Conservation (phyloP, 371 early-diverging fungal genomes). For the Mucor circinelloides region DNA sequence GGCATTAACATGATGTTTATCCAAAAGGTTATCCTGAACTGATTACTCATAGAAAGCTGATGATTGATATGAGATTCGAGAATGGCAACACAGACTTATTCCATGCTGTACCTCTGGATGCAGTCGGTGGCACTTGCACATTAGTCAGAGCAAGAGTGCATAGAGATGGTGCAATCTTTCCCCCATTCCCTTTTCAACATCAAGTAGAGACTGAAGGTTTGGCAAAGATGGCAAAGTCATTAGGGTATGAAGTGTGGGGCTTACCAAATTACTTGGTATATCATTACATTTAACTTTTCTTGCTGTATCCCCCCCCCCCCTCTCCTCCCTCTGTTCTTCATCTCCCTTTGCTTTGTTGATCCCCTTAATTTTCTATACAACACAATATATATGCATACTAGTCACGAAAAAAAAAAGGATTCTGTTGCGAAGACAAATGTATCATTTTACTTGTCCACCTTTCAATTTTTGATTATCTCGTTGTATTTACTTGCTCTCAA, state of each 20-base stretch:
- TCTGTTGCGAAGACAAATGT: no score
- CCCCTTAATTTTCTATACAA: not conserved
- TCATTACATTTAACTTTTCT: constrained; percentile 26
- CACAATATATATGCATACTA: not conserved
- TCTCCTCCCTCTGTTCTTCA: not conserved
- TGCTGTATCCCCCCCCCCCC: not conserved
- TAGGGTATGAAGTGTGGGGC: constrained; percentile 52
- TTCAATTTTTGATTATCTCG: no score
- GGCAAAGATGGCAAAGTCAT: constrained; percentile 71
- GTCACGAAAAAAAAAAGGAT: no score
- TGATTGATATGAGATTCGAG: constrained; percentile 48
- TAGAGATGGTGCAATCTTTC: constrained; percentile 63
- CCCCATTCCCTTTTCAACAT: constrained; percentile 48
- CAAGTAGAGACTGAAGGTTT: constrained; percentile 78
- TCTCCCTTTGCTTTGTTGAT: not conserved
- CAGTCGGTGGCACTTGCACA: constrained; percentile 53
- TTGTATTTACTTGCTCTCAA: no score
- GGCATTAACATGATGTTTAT: not conserved
- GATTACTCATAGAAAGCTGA: constrained; percentile 43
- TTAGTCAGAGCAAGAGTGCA: constrained; percentile 70
- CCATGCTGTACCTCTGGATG: constrained; percentile 44
- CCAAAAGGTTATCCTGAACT: constrained; percentile 46
- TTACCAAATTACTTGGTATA: constrained; percentile 39
- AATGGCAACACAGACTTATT: constrained; percentile 29
- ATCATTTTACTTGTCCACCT: no score